These are phyloP conservation scores for Beauveria varroae DNA, from an alignment of 2,329 filamentous ascomycete species.

Conservation along the genomic window DNA sequence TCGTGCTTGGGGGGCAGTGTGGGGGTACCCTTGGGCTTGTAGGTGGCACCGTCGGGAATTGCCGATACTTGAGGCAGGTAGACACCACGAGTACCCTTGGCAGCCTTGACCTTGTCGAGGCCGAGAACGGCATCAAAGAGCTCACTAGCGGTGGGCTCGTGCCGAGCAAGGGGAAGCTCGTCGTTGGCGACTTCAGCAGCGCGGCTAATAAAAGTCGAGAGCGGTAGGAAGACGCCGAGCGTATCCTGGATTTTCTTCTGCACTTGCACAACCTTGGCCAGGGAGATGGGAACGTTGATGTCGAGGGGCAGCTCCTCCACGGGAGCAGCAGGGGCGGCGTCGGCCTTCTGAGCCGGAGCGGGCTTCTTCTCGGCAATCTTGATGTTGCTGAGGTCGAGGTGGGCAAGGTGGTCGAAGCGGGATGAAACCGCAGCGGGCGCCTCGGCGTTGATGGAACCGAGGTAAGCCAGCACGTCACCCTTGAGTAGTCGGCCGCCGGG, in stretches of 20 bases:
- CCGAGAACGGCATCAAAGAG: slow-evolving; percentile 88
- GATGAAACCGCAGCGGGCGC: slow-evolving; percentile 65
- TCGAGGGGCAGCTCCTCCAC: slow-evolving; percentile 41
- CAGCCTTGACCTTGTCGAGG: slow-evolving; percentile 39
- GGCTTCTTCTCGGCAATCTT: slow-evolving; percentile 59
- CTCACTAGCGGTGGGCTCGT: slow-evolving; percentile 62
- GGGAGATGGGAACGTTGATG: slow-evolving; percentile 68
- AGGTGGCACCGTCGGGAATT: slow-evolving; percentile 39
- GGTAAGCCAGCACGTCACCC: slow-evolving; percentile 86
- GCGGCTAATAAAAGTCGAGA: slow-evolving; percentile 80
- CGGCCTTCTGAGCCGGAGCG: slow-evolving; percentile 29
- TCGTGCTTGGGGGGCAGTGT: slow-evolving; percentile 40
- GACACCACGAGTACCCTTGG: slow-evolving; percentile 50
- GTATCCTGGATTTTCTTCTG: slow-evolving; percentile 73
- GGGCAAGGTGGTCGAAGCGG: slow-evolving; percentile 65
- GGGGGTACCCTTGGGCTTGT: slow-evolving; percentile 41
- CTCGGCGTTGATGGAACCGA: slow-evolving; percentile 67
- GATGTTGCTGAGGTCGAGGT: slow-evolving; percentile 93
- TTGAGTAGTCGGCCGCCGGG: slow-evolving; percentile 86
- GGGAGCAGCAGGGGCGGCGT: slow-evolving; percentile 32
- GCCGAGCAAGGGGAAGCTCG: slow-evolving; percentile 62
- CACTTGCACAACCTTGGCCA: slow-evolving; percentile 69
- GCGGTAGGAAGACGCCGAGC: slow-evolving; percentile 71
- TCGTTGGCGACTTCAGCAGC: slow-evolving; percentile 85
- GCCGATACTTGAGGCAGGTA: slow-evolving; percentile 66